These are phyloP conservation scores for Lipomyces starkeyi DNA, from an alignment of 805 yeast species.

Conservation along the genomic window DNA sequence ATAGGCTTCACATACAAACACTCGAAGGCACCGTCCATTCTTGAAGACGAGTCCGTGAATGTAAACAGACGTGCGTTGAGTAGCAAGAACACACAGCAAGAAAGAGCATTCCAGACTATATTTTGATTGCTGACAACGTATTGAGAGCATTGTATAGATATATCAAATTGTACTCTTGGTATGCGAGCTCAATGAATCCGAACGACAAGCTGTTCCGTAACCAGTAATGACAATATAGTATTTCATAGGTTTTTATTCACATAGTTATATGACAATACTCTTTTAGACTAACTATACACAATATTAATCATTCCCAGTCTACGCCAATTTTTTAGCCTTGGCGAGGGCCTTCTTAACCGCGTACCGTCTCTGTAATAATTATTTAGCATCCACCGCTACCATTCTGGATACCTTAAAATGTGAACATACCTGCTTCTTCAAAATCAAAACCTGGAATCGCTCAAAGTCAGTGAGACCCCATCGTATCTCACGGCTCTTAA, in stretches of 20 bases:
- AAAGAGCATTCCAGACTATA: slow-evolving; percentile 29
- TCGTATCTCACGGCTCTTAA: slow-evolving; percentile 94
- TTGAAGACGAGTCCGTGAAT: slow-evolving; percentile 27
- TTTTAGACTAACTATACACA: slow-evolving; percentile 29
- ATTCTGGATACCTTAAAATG: neutral
- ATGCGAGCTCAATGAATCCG: neutral
- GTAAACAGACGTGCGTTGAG: slow-evolving; percentile 14
- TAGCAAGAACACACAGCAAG: slow-evolving; percentile 15
- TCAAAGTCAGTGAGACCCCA: slow-evolving; percentile 93
- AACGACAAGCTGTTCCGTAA: neutral
- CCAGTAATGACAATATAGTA: slow-evolving; percentile 4
- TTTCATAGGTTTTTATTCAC: slow-evolving; percentile 16
- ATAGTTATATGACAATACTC: slow-evolving; percentile 25
- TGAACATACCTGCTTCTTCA: slow-evolving; percentile 79
- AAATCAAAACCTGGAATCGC: slow-evolving; percentile 98
- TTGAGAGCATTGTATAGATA: neutral
- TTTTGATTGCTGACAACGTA: slow-evolving; percentile 15
- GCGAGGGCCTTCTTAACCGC: slow-evolving; percentile 96
- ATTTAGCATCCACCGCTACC: neutral
- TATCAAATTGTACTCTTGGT: neutral
- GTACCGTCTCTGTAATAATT: slow-evolving; percentile 62
- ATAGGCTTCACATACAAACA: slow-evolving; percentile 97
- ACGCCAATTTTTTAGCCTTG: slow-evolving; percentile 63
- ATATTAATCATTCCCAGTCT: slow-evolving; percentile 15
- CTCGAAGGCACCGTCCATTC: slow-evolving; percentile 48